Conservation (phyloP, 23 red algal species). For the Gracilaria domingensis region DNA sequence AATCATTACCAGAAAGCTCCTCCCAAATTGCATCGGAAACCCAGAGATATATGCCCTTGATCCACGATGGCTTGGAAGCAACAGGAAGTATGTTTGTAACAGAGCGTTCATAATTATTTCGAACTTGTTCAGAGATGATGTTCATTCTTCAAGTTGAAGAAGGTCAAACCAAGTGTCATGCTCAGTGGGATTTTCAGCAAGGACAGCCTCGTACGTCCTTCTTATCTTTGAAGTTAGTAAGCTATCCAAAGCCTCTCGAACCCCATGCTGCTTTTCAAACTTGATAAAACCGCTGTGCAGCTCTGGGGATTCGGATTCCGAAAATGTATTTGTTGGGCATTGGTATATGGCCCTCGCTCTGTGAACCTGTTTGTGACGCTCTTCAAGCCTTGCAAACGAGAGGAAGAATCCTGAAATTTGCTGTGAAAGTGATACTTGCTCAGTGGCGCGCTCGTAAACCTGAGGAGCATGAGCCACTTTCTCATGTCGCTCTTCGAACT, state of each 20-base stretch:
- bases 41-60: conserved; percentile 84
- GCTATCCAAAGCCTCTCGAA: conserved; percentile 62
- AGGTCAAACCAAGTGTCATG: conserved; percentile 90
- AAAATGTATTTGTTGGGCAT: conserved; percentile 46
- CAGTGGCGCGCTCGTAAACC: conserved; percentile 69
- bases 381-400: conserved; percentile 87
- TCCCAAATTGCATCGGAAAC: conserved; percentile 84
- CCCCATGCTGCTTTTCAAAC: conserved; percentile 88
- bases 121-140: conserved; percentile 50
- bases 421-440: conserved; percentile 30
- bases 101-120: conserved; percentile 63
- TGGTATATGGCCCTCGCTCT: conserved; percentile 80
- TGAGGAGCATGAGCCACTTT: conserved; percentile 40
- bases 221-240: conserved; percentile 67
- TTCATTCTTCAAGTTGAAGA: conserved; percentile 64
- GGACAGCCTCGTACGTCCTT: conserved; percentile 30
- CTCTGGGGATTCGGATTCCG: conserved; percentile 22
- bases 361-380: conserved; percentile 60
- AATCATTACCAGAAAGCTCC: conserved; percentile 57
- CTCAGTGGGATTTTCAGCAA: conserved; percentile 57
- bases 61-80: conserved; percentile 68
- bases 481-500: conserved; percentile 74
- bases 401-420: conserved; percentile 35
- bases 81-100: conserved; percentile 49
- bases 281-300: conserved; percentile 48